These are phyloP conservation scores for Fusarium drepaniforme DNA, from an alignment of 2,329 filamentous ascomycete species.

Conservation along the genomic window DNA sequence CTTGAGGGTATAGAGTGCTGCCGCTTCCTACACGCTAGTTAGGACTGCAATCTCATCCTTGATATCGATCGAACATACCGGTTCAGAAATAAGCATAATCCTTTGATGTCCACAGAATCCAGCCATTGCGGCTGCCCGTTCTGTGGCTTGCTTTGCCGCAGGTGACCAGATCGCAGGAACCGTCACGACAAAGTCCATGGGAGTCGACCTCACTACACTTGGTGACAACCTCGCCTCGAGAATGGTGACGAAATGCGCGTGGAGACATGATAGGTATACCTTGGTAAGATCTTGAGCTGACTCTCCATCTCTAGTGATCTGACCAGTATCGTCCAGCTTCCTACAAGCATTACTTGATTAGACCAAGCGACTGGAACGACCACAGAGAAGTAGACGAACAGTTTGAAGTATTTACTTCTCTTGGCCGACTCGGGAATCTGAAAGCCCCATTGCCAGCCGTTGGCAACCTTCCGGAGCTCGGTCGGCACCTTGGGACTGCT, in stretches of 20 bases:
- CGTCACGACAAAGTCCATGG: slow-evolving; percentile 67
- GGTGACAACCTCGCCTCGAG: slow-evolving; percentile 57
- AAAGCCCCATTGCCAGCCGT: slow-evolving; percentile 63
- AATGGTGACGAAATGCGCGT: slow-evolving; percentile 60
- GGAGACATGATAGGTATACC: slow-evolving; percentile 60
- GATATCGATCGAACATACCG: slow-evolving; percentile 46
- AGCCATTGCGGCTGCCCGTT: slow-evolving; percentile 53
- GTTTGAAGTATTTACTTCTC: slow-evolving; percentile 60
- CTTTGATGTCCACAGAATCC: slow-evolving; percentile 55
- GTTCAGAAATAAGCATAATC: slow-evolving; percentile 63
- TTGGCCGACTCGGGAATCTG: slow-evolving; percentile 57
- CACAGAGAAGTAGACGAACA: slow-evolving; percentile 51
- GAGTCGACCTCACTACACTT: slow-evolving; percentile 56
- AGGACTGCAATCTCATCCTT: slow-evolving; percentile 9
- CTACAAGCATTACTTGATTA: slow-evolving; percentile 39
- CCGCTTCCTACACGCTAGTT: slow-evolving; percentile 56
- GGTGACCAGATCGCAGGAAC: slow-evolving; percentile 72
- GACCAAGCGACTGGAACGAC: slow-evolving; percentile 1
- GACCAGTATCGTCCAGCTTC: slow-evolving; percentile 51
- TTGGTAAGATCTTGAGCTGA: slow-evolving; percentile 52
- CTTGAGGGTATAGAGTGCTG: slow-evolving; percentile 62
- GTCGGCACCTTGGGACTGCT: slow-evolving; percentile 62
- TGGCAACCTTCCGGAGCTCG: slow-evolving; percentile 56
- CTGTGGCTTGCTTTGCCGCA: slow-evolving; percentile 63
- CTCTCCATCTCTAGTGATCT: slow-evolving; percentile 48